Evolutionary conservation across 306 rosid species (phyloP).

Genomic region (Citrullus colocynthis): DNA sequence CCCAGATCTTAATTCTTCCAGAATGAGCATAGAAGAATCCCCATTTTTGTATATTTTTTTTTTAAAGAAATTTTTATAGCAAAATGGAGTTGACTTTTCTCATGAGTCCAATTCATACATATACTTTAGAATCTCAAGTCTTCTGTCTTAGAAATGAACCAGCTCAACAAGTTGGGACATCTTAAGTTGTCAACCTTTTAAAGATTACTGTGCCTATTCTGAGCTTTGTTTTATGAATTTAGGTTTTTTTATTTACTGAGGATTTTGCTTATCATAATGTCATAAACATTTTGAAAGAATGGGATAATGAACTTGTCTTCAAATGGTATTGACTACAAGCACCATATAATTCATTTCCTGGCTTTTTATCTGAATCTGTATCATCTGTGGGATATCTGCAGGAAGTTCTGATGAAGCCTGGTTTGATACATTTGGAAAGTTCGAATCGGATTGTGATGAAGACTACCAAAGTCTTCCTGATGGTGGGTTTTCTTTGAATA

Average conservation of each 20-base stretch:
- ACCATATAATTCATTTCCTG: neutral
- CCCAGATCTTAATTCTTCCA: neutral
- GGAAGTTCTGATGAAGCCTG: slow-evolving; percentile 62
- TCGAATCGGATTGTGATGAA: slow-evolving; percentile 89
- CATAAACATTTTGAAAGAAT: neutral
- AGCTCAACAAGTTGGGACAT: neutral
- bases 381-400: slow-evolving; percentile 14
- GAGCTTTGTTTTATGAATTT: neutral
- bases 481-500: slow-evolving; percentile 28
- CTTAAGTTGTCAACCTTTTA: neutral
- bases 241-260: neutral
- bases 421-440: slow-evolving; percentile 59
- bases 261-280: neutral
- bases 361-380: neutral
- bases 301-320: neutral
- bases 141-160: neutral
- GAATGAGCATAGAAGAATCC: neutral
- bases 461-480: slow-evolving; percentile 78
- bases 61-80: neutral
- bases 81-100: neutral
- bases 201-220: neutral
- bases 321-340: neutral
- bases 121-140: neutral
- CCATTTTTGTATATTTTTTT: neutral
- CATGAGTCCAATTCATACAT: neutral